A percentile compares a stretch with the other conserved stretches of the same genome.
phyloP scores from a whole-genome alignment of 768 basidiomycete genomes.

The Chalciporus piperatus region DNA sequence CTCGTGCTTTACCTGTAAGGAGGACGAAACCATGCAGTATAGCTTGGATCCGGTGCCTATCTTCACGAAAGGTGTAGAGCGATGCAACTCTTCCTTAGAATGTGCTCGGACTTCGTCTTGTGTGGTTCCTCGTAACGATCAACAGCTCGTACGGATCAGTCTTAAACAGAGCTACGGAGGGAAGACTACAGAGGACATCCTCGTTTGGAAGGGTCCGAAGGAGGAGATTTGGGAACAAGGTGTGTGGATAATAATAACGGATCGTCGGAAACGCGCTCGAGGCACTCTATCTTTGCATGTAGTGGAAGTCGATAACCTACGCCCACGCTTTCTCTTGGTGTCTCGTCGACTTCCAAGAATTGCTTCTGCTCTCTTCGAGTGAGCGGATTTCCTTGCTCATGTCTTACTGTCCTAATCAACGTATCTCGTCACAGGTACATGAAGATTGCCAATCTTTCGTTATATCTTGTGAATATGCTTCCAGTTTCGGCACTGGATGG shows the following conservation, averaged over 20 bases:
- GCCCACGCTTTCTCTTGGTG: conserved; percentile 34
- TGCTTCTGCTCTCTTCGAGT: conserved; percentile 51
- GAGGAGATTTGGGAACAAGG: conserved; percentile 67
- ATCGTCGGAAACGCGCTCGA: neutral
- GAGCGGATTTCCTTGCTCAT: conserved; percentile 24
- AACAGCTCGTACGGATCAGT: conserved; percentile 56
- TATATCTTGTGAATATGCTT: conserved; percentile 81
- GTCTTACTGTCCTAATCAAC: neutral
- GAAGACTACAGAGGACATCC: conserved; percentile 31
- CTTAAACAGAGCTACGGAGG: conserved; percentile 23
- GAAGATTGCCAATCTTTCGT: conserved; percentile 64
- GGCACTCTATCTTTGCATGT: neutral
- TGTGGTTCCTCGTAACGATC: conserved; percentile 46
- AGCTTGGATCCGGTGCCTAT: conserved; percentile 59
- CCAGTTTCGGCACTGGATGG: conserved; percentile 76
- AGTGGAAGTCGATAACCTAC: conserved; percentile 54
- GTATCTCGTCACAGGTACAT: conserved; percentile 48
- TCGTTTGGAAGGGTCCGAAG: conserved; percentile 74
- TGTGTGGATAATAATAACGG: conserved; percentile 29
- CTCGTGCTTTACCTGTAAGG: conserved; percentile 46
- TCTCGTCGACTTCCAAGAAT: conserved; percentile 23
- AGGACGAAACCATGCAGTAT: conserved; percentile 32
- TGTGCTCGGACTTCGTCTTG: conserved; percentile 47
- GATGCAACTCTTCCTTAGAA: conserved; percentile 41
- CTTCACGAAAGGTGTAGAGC: conserved; percentile 32